Percentiles rank a stretch among this genome's conserved stretches.
These are phyloP conservation scores for Hymenochaete sp. DNA, from an alignment of 1,284 basidiomycete genomes.

Conservation along the genomic window DNA sequence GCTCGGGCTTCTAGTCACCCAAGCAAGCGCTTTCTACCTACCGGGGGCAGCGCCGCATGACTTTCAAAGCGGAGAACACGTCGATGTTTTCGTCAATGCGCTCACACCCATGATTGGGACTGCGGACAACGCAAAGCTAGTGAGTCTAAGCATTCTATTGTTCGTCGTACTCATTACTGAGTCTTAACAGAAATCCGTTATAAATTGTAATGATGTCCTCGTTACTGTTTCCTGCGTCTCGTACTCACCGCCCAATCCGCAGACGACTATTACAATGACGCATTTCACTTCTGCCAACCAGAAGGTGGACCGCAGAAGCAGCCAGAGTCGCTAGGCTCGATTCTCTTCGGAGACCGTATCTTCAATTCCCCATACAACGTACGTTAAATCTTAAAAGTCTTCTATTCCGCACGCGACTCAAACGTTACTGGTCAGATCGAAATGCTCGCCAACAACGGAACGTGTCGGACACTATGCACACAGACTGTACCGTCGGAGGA, in stretches of 20 bases:
- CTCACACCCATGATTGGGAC: slow-evolving; percentile 76
- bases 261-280: slow-evolving; percentile 85
- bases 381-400: slow-evolving; percentile 25
- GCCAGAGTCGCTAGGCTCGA: slow-evolving; percentile 86
- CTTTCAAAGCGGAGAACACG: slow-evolving; percentile 60
- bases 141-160: slow-evolving; percentile 30
- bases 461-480: slow-evolving; percentile 74
- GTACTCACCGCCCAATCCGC: slow-evolving; percentile 16
- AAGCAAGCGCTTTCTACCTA: slow-evolving; percentile 51
- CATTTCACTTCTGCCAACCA: slow-evolving; percentile 84
- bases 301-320: slow-evolving; percentile 68
- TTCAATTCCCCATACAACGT: slow-evolving; percentile 86
- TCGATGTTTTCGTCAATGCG: slow-evolving; percentile 72
- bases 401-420: background rate
- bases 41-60: slow-evolving; percentile 75
- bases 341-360: slow-evolving; percentile 93
- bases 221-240: slow-evolving; percentile 20
- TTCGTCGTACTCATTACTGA: slow-evolving; percentile 8
- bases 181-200: slow-evolving; percentile 63
- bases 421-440: slow-evolving; percentile 42
- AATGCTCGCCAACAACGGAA: slow-evolving; percentile 66
- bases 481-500: slow-evolving; percentile 59
- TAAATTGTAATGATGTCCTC: slow-evolving; percentile 53
- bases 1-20: slow-evolving; percentile 19
- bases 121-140: slow-evolving; percentile 69